Evolutionary conservation across 371 early-diverging fungal species (phyloP), one percentile per base, ranked within the genome.

Genomic region (Mortierella sp.): DNA sequence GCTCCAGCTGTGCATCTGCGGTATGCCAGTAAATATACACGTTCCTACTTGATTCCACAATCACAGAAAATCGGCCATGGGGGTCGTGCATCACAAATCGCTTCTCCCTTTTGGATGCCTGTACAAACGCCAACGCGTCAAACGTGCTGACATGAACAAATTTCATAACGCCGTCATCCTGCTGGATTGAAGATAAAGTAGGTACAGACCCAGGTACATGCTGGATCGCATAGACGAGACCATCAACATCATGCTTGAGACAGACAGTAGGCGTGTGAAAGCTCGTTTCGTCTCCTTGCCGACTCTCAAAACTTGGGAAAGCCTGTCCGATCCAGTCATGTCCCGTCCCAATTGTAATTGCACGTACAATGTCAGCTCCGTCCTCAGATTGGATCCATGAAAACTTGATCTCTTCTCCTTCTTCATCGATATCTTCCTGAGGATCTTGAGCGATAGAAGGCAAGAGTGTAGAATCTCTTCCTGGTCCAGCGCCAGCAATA

Each of bases 61-160:
- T 87, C 22, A 89, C 86, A 0, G 89, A 87, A 57, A 90, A 90
- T 8, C 77, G 57, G 39, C 84, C 68, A 20, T 83, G 78, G 1
- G 89, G 85, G 77, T 91, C 91, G 59, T 91, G 78, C 65, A 79
- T 84, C 47, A 89, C 85, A 75, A 90, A 90, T 40, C 92, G 86
- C 69, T 87, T 88, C 73, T 94, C 93, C 35, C 92, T 88, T 83
- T 95, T 95, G 70, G 93, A 92, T 32, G 94, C 95, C 68, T 93
- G 94, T 1, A 96, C 93, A 76, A 93, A 96, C 0, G 91, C 93
- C 64, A 96, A 84, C 0, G 96, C 96, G 62, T 91, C 86, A 70
- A 94, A 91, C 0, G 94, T 89, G 39, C 87, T 85, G 14, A 68
- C 68, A 72, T 95, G 96, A 39, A 70, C 45, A 81, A 76, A 60